phyloP scores from a whole-genome alignment of 148 eudicot genomes.

The Limonium bicolor region DNA sequence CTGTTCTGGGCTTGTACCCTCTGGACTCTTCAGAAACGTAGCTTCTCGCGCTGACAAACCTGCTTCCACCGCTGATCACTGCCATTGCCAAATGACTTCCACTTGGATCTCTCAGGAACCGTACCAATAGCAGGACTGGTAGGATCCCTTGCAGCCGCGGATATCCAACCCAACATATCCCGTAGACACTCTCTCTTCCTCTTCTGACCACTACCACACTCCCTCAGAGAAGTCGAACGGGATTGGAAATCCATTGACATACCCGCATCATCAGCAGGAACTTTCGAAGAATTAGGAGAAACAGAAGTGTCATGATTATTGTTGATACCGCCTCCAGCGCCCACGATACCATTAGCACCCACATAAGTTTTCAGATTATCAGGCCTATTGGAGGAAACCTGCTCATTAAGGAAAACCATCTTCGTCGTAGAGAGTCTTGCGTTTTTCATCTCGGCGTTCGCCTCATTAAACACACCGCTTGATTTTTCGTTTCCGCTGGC shows the following conservation, averaged over 20 bases:
- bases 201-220: slow-evolving; percentile 1
- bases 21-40: slow-evolving; percentile 25
- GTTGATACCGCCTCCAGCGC: too few species aligned
- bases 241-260: too few species aligned
- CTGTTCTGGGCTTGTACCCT: slow-evolving; percentile 18
- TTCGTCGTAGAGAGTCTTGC: too few species aligned
- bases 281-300: too few species aligned
- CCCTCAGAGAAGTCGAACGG: neutral
- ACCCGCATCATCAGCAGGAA: too few species aligned
- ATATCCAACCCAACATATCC: slow-evolving; percentile 36
- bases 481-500: neutral
- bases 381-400: slow-evolving; percentile 5
- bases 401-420: neutral
- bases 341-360: neutral
- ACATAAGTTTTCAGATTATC: slow-evolving; percentile 10
- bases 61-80: slow-evolving; percentile 54
- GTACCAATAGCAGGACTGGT: slow-evolving; percentile 30
- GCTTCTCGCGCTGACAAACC: slow-evolving; percentile 46
- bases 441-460: too few species aligned
- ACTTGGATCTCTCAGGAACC: slow-evolving; percentile 47
- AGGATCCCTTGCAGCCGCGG: slow-evolving; percentile 52
- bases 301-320: too few species aligned
- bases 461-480: too few species aligned
- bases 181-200: slow-evolving; percentile 5
- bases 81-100: slow-evolving; percentile 51